phyloP scores from a whole-genome alignment of 257 asterid genomes.

The Plantago ovata region DNA sequence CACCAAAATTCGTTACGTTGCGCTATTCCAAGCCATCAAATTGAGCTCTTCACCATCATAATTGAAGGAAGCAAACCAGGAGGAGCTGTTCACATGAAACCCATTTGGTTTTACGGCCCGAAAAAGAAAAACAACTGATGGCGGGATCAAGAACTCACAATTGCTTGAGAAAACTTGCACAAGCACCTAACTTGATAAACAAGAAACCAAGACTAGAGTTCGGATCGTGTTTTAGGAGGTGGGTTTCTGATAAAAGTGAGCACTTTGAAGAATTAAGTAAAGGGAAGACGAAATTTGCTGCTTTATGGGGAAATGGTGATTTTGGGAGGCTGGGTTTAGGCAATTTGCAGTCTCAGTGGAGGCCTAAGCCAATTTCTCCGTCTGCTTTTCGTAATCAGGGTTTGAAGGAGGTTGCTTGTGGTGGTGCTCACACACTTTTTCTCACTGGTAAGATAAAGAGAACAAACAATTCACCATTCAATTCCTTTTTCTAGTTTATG shows the following conservation, averaged over 20 bases:
- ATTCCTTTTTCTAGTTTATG: not conserved
- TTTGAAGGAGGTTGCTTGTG: constrained; percentile 75
- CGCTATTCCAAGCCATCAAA: constrained; percentile 18
- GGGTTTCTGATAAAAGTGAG: constrained; percentile 32
- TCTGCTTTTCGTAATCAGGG: constrained; percentile 61
- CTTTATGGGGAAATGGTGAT: constrained; percentile 97
- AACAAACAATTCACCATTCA: not conserved
- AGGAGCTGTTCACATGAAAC: constrained; percentile 20
- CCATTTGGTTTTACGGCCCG: constrained; percentile 4
- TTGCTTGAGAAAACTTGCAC: constrained; percentile 31
- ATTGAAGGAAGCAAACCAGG: too few species aligned
- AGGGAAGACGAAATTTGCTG: constrained; percentile 64
- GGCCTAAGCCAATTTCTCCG: constrained; percentile 51
- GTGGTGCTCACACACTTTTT: constrained; percentile 96
- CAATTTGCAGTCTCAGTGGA: constrained; percentile 73
- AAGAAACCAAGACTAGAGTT: constrained; percentile 16
- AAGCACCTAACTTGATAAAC: constrained; percentile 17
- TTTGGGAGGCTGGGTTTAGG: constrained; percentile 92
- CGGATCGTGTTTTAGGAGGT: constrained; percentile 32
- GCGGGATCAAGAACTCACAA: constrained; percentile 25
- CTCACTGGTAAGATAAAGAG: constrained; percentile 89
- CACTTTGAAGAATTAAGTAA: constrained; percentile 27
- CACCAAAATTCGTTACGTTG: constrained; percentile 11
- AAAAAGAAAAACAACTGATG: constrained; percentile 22
- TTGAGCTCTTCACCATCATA: too few species aligned